phyloP scores from a whole-genome alignment of 1,284 basidiomycete genomes.

The Laetiporus sulphureus region DNA sequence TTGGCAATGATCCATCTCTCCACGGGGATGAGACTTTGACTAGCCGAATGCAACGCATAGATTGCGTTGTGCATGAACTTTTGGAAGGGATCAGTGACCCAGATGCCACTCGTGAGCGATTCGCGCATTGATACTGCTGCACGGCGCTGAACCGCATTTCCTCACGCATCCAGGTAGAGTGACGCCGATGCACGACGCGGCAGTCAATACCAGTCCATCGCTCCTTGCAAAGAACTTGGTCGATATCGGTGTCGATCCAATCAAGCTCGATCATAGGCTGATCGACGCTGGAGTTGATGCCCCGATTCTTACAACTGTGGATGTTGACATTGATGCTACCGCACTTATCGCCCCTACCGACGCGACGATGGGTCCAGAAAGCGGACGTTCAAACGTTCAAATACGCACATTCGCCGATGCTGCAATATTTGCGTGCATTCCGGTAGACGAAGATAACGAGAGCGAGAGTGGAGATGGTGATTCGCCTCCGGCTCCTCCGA shows the following conservation, averaged over 20 bases:
- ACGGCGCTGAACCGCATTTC: not conserved
- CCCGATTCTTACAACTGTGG: not conserved
- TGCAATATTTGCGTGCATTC: too few species aligned
- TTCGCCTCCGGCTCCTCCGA: too few species aligned
- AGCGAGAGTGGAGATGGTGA: too few species aligned
- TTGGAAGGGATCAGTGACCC: constrained; percentile 3
- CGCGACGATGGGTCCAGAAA: not conserved
- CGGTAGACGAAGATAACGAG: too few species aligned
- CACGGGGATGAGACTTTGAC: constrained; percentile 2
- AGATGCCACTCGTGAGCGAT: constrained; percentile 1
- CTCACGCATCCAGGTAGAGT: not conserved
- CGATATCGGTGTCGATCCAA: constrained; percentile 1
- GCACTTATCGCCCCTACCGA: not conserved
- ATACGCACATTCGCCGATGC: not conserved
- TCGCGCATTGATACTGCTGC: not conserved
- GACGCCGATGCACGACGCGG: not conserved
- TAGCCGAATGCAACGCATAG: constrained; percentile 5
- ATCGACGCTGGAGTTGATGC: constrained; percentile 2
- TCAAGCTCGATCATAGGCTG: not conserved
- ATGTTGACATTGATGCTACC: not conserved
- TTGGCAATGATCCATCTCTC: not conserved
- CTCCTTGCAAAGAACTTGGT: not conserved
- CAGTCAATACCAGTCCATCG: not conserved
- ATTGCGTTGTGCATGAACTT: constrained; percentile 6
- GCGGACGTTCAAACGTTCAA: not conserved